Percentiles rank a stretch among this genome's conserved stretches.
These are phyloP conservation scores for Pestalotiopsis sp. DNA, from an alignment of 2,329 filamentous ascomycete genomes.

Conservation along the genomic window DNA sequence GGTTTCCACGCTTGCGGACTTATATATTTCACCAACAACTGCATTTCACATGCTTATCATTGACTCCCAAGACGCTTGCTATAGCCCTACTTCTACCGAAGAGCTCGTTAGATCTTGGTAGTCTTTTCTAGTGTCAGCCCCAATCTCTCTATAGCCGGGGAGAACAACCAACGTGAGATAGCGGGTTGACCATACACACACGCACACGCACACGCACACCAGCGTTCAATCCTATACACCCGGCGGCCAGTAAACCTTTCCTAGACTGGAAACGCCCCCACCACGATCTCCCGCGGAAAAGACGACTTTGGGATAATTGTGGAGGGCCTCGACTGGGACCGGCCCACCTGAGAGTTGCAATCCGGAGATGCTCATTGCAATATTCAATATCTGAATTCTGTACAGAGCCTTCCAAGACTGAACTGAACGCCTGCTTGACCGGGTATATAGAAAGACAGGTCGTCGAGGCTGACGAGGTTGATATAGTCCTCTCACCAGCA, in stretches of 20 bases:
- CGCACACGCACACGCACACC: no score
- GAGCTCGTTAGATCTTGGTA: not conserved
- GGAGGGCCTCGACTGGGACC: slow-evolving; percentile 15
- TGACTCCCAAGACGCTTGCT: not conserved
- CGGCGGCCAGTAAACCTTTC: not conserved
- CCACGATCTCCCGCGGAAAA: slow-evolving; percentile 26
- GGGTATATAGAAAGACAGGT: slow-evolving; percentile 16
- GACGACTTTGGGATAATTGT: slow-evolving; percentile 16
- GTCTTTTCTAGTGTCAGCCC: not conserved
- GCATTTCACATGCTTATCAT: not conserved
- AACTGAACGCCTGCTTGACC: not conserved
- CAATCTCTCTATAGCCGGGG: not conserved
- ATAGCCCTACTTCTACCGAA: not conserved
- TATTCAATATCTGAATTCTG: not conserved
- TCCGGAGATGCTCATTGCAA: slow-evolving; percentile 28
- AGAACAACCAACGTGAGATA: not conserved
- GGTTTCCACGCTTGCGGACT: not conserved
- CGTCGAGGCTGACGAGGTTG: not conserved
- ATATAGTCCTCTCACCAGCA: not conserved
- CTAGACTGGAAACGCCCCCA: slow-evolving; percentile 17
- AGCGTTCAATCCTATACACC: not conserved
- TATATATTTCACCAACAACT: not conserved
- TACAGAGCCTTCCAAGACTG: not conserved
- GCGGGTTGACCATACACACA: not conserved
- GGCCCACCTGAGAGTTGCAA: slow-evolving; percentile 20